These are phyloP conservation scores for Penicillium sp. DNA, from an alignment of 2,329 filamentous ascomycete genomes.

Conservation along the genomic window DNA sequence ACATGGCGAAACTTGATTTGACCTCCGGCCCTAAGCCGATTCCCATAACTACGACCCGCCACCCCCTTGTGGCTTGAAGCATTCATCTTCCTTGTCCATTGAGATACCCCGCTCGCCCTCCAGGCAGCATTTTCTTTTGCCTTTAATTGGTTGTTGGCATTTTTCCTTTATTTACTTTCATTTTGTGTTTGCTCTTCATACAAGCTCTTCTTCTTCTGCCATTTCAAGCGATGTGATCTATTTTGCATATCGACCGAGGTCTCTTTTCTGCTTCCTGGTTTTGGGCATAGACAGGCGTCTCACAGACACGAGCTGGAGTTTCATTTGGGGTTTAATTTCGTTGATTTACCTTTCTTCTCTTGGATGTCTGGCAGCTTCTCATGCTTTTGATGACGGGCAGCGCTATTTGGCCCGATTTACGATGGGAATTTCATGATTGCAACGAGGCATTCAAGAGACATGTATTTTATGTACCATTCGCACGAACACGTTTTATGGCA, in stretches of 20 bases:
- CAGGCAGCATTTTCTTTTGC: no score
- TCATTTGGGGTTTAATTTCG: slow-evolving; percentile 1
- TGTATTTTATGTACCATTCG: slow-evolving; percentile 26
- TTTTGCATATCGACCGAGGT: slow-evolving; percentile 6
- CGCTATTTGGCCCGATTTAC: slow-evolving; percentile 1
- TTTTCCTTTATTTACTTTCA: slow-evolving; percentile 7
- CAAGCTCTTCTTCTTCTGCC: neutral
- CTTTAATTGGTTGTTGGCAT: no score
- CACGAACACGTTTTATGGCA: slow-evolving; percentile 12
- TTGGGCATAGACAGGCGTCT: slow-evolving; percentile 24
- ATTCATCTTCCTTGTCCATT: slow-evolving; percentile 3
- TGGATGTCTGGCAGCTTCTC: slow-evolving; percentile 1
- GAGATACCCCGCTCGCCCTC: slow-evolving; percentile 11
- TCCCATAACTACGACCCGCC: slow-evolving; percentile 31
- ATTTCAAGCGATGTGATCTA: slow-evolving; percentile 3
- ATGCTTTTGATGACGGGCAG: neutral
- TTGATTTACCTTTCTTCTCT: slow-evolving; percentile 5
- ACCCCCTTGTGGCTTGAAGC: slow-evolving; percentile 33
- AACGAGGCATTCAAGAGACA: slow-evolving; percentile 18
- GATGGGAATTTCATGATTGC: slow-evolving; percentile 13
- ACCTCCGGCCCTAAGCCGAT: slow-evolving; percentile 36
- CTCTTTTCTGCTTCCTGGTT: slow-evolving; percentile 3
- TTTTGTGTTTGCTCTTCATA: slow-evolving; percentile 1
- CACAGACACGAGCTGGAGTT: slow-evolving; percentile 21
- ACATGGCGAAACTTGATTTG: slow-evolving; percentile 28